Evolutionary conservation across 345 rosid species (phyloP), one percentile per base, ranked within the genome.

Genomic region (Camelina sativa): DNA sequence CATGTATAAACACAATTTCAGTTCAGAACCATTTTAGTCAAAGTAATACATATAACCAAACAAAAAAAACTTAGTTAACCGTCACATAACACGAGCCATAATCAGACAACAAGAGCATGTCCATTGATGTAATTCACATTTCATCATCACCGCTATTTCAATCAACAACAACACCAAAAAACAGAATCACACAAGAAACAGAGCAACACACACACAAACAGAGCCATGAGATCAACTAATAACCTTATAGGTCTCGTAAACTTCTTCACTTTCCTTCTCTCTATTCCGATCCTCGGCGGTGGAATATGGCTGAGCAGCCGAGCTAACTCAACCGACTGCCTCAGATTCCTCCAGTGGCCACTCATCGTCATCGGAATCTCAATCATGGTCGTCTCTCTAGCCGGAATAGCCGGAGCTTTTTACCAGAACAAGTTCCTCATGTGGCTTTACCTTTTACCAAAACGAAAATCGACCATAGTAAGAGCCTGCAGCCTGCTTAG

Each of bases 291-390:
- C 84, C 75, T 89, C 43, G 97, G 97, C n/a, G 97, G 94, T 17
- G 99, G 99, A 11, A 95, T 95, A 83, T 95, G 99, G 99, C 87
- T 95, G 3, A 87, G 96, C 89, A 88, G 78, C 82, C 73, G 89
- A 68, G 98, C 99, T 81, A 89, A 82, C 92, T 83, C 80, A 83
- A 88, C 99, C 3, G 97, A 95, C 76, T 95, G 99, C 75, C 69
- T 95, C 23, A 76, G 84, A n/a, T 95, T 92, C 80, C 80, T 95
- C 6, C 98, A 95, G 84, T 91, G 98, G 97, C 98, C 99, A 6
- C 72, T 95, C 62, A 92, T 92, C 71, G 48, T 88, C 20, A 95
- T 92, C 44, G 99, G 98, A 0, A 82, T 84, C 43, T 69, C 85
- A 11, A 89, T 92, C 86, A 74, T 95, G 94, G 84, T 88, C 11